phyloP scores from a whole-genome alignment of 306 rosid genomes.

The Cucumis melo region DNA sequence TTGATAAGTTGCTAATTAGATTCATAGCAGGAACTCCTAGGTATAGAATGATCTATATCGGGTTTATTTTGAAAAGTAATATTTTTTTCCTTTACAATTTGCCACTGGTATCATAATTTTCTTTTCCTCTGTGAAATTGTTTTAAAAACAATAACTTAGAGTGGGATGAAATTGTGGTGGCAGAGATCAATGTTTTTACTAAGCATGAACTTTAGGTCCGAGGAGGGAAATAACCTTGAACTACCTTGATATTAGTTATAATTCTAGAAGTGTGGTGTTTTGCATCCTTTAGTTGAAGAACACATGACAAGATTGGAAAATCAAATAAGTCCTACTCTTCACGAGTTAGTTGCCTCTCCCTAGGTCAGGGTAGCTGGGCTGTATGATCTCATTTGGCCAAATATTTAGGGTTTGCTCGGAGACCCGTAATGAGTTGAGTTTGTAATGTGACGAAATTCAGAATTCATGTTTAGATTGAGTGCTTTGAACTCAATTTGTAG shows the following conservation, averaged over 20 bases:
- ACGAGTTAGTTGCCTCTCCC: background rate
- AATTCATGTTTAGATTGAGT: no score
- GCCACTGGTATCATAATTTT: background rate
- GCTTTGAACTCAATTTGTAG: no score
- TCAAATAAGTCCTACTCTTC: background rate
- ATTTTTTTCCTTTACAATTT: background rate
- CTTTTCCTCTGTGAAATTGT: background rate
- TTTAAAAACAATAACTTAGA: background rate
- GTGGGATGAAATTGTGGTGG: background rate
- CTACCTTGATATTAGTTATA: background rate
- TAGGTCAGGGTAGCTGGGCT: background rate
- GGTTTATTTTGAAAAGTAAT: background rate
- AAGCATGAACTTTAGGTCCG: background rate
- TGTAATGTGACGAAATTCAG: no score
- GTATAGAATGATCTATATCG: background rate
- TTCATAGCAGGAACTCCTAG: background rate
- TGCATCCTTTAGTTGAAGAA: background rate
- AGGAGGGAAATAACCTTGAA: background rate
- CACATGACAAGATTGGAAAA: background rate
- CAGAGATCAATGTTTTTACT: background rate
- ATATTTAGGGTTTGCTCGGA: no score
- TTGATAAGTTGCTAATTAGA: background rate
- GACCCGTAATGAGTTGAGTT: no score
- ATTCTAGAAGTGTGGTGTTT: background rate
- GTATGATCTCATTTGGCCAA: background rate